These are phyloP conservation scores for Blastobotrys raffinosifermentans DNA, from an alignment of 1,139 yeast species.

Conservation along the genomic window DNA sequence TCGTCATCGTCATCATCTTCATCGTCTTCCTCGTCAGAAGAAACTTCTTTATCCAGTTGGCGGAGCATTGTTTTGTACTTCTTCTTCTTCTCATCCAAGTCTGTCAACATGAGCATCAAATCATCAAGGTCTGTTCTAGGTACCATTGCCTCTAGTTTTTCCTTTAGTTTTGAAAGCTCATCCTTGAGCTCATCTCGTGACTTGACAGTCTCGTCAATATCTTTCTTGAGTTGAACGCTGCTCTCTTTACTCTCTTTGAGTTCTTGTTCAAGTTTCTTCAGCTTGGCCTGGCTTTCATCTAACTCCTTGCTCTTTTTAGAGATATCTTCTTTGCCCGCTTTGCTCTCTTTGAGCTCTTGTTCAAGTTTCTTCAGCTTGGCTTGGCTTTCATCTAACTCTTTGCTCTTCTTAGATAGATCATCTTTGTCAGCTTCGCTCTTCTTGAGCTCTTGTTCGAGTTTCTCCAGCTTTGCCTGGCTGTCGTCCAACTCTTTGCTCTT, in stretches of 20 bases:
- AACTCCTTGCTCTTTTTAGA: slow-evolving; percentile 15
- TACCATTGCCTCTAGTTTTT: slow-evolving; percentile 28
- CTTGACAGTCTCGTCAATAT: not conserved
- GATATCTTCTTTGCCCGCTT: slow-evolving; percentile 11
- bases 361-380: slow-evolving; percentile 5
- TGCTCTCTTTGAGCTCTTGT: slow-evolving; percentile 6
- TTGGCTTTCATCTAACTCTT: slow-evolving; percentile 17
- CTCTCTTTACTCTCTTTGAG: slow-evolving; percentile 7
- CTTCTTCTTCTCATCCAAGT: slow-evolving; percentile 62
- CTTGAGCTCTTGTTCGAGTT: slow-evolving; percentile 4
- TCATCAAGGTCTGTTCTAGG: slow-evolving; percentile 68
- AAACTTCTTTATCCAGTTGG: slow-evolving; percentile 39
- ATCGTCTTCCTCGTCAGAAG: slow-evolving; percentile 47
- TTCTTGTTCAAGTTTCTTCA: slow-evolving; percentile 5
- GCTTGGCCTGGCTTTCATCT: slow-evolving; percentile 15
- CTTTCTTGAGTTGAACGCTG: slow-evolving; percentile 8
- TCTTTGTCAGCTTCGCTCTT: slow-evolving; percentile 13
- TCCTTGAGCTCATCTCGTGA: slow-evolving; percentile 13
- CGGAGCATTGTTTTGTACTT: slow-evolving; percentile 51
- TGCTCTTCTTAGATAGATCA: slow-evolving; percentile 12
- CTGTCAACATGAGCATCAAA: slow-evolving; percentile 65
- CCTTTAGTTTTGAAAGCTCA: slow-evolving; percentile 18
- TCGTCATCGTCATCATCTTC: slow-evolving; percentile 47
- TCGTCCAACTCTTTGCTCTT: slow-evolving; percentile 18
- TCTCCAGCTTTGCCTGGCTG: slow-evolving; percentile 9